These are phyloP conservation scores for Cryptosporidium meleagridis DNA, from an alignment of 169 alveolate genomes.

Conservation along the genomic window DNA sequence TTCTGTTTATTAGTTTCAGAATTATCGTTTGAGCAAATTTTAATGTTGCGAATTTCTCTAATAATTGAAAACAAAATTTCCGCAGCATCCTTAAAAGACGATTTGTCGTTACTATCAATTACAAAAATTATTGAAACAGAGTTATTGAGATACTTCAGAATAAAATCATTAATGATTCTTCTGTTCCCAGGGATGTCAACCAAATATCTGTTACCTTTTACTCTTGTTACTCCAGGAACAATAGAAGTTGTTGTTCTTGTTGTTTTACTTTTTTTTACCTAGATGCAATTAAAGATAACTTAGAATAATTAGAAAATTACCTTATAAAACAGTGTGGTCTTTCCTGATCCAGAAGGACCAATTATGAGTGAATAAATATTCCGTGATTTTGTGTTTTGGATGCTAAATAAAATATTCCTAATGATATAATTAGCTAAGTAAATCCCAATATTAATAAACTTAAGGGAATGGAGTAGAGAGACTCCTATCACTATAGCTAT, in stretches of 20 bases:
- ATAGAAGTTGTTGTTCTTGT: conserved; percentile 50
- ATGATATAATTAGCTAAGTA: neutral
- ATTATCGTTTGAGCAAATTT: neutral
- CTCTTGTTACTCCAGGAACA: conserved; percentile 1
- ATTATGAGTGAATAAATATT: conserved; percentile 18
- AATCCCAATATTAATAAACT: neutral
- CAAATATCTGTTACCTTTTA: conserved; percentile 14
- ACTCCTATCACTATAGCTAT: conserved; percentile 3
- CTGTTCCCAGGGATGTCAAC: conserved; percentile 75
- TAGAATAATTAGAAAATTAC: conserved; percentile 25
- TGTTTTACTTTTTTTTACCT: conserved; percentile 25
- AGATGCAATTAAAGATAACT: neutral
- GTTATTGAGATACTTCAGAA: conserved; percentile 14
- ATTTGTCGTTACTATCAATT: conserved; percentile 67
- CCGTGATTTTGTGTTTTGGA: neutral
- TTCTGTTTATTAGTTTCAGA: neutral
- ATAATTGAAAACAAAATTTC: conserved; percentile 40
- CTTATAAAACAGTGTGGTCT: conserved; percentile 69
- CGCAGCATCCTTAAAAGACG: conserved; percentile 73
- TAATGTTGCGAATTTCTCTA: neutral
- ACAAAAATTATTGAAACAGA: conserved; percentile 40
- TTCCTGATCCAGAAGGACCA: conserved; percentile 77
- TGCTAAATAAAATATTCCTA: neutral
- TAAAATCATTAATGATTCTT: conserved; percentile 15
- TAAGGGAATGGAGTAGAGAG: conserved; percentile 37